Evolutionary conservation across 768 basidiomycete species (phyloP), one percentile per base, ranked within the genome.

Genomic region (Pluteus cervinus): DNA sequence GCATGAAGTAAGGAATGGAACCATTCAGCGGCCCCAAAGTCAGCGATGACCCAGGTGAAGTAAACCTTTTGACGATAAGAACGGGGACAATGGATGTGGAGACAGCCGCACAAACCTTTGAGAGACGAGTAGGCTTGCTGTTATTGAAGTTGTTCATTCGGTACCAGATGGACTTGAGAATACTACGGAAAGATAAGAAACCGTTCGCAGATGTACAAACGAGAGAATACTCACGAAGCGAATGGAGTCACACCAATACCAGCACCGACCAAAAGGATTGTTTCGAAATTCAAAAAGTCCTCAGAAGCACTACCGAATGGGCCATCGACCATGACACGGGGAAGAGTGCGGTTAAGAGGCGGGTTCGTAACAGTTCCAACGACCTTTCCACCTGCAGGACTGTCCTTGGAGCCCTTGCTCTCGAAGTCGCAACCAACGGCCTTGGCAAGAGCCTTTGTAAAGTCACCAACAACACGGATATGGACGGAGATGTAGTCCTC

Each of bases 181-280:
- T 89, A 35, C 84, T 86, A 14, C n/a, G 41, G 21, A 12, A 26
- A 41, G 39, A 23, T 24, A 9, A 15, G 29, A 32, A 37, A 17
- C 11, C 23, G 29, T 0, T 15, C 33, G 29, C 23, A n/a, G n/a
- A 23, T 4, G 12, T 18, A 40, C 28, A 16, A 23, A 20, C 12
- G 2, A 14, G 15, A 21, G 8, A 42, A 56, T 41, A 61, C 88
- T 70, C 54, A 93, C 82, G 86, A 89, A 37, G 93, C 91, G 50
- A 97, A 96, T 3, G 93, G 93, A 0, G 93, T 96, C 24, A 96
- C 91, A 49, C 93, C 93, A 44, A 98, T 97, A 60, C 93, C 94
- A 39, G 86, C 91, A 47, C 90, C 92, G 32, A 93, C 87, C 25
- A 96, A 76, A 22, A 94, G 62, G 24, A 92, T 73, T 1, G 88